Percentiles rank a stretch among this genome's conserved stretches.
Conservation (phyloP, 2,329 filamentous ascomycete genomes). For the Berkeleyomyces rouxiae region DNA sequence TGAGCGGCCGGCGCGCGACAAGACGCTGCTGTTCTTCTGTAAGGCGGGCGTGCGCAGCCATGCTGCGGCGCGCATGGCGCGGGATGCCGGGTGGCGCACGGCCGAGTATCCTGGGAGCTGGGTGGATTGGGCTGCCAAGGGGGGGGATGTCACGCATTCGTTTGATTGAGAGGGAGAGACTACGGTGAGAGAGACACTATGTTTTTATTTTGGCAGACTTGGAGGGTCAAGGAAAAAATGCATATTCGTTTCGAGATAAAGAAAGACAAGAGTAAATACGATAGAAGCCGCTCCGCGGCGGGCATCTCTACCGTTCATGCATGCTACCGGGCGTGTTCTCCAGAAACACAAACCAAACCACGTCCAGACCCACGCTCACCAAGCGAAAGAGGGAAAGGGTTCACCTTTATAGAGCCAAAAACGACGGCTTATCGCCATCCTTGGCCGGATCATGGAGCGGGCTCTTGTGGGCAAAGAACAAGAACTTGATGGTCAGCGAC, state of each 20-base stretch:
- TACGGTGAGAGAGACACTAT: neutral
- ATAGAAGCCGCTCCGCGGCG: neutral
- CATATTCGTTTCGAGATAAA: neutral
- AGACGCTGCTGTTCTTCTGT: constrained; percentile 72
- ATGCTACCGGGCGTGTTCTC: neutral
- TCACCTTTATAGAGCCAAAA: neutral
- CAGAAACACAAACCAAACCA: neutral
- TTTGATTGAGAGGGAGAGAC: constrained; percentile 1
- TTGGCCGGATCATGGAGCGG: constrained; percentile 20
- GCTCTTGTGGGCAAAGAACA: constrained; percentile 82
- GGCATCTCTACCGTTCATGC: neutral
- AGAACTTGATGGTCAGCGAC: constrained; percentile 82
- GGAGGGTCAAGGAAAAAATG: neutral
- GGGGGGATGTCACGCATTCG: constrained; percentile 31
- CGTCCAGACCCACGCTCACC: neutral
- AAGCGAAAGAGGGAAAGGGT: neutral
- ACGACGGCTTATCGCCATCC: neutral
- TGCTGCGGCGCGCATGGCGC: constrained; percentile 61
- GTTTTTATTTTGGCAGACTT: neutral
- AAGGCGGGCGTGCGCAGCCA: constrained; percentile 73
- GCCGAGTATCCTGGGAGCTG: constrained; percentile 62
- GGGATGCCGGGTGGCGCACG: constrained; percentile 59
- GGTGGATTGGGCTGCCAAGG: constrained; percentile 65
- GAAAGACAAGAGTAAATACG: neutral
- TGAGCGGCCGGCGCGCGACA: constrained; percentile 41